phyloP scores from a whole-genome alignment of 2,329 filamentous ascomycete species.

The Aspergillus novoparasiticus region DNA sequence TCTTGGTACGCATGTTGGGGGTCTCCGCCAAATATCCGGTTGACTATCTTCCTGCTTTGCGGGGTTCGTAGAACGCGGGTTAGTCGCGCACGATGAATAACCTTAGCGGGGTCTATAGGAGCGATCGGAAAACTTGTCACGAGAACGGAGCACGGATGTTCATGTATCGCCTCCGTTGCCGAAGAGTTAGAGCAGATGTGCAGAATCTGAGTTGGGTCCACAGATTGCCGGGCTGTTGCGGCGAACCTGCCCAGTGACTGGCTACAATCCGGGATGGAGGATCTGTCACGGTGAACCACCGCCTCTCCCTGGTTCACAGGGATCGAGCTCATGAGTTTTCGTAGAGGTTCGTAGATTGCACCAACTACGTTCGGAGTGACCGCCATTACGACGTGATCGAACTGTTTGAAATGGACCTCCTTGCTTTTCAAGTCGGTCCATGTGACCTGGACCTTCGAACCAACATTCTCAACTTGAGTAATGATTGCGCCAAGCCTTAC shows the following conservation, averaged over 20 bases:
- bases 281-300: slow-evolving; percentile 4
- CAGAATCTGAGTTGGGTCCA: slow-evolving; percentile 39
- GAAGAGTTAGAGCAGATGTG: slow-evolving; percentile 32
- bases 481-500: slow-evolving; percentile 17
- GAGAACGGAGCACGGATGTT: slow-evolving; percentile 53
- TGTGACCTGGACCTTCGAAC: slow-evolving; percentile 11
- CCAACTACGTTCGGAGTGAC: slow-evolving; percentile 58
- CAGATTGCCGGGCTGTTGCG: slow-evolving; percentile 6
- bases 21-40: slow-evolving; percentile 44
- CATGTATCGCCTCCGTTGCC: slow-evolving; percentile 57
- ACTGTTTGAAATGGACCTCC: slow-evolving; percentile 15
- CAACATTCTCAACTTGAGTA: slow-evolving; percentile 10
- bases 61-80: slow-evolving; percentile 56
- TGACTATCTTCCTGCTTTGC: slow-evolving; percentile 52
- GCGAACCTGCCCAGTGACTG: slow-evolving; percentile 4
- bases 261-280: slow-evolving; percentile 10
- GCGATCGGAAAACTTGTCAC: slow-evolving; percentile 57
- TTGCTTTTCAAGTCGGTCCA: slow-evolving; percentile 10
- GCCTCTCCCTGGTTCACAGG: slow-evolving; percentile 2
- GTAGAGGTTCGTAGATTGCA: slow-evolving; percentile 50
- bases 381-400: slow-evolving; percentile 52
- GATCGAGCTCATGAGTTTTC: slow-evolving; percentile 42
- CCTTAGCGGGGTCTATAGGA: slow-evolving; percentile 40
- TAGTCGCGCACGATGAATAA: slow-evolving; percentile 53
- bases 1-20: not conserved